Evolutionary conservation across 148 eudicot species (phyloP).

Genomic region (Diospyros kaki): DNA sequence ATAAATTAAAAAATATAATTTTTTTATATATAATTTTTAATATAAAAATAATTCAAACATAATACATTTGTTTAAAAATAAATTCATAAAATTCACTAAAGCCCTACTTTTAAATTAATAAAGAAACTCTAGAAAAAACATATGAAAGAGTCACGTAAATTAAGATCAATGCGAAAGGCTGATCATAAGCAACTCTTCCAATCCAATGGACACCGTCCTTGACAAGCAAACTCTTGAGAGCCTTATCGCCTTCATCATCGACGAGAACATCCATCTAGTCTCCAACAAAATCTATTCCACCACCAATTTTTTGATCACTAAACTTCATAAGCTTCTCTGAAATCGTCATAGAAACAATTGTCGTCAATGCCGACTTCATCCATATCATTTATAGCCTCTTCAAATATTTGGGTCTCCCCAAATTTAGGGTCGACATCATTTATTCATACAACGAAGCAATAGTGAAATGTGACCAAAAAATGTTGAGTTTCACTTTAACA

Average conservation of each 20-base stretch:
- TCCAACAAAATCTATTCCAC: constrained; percentile 42
- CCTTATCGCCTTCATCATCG: constrained; percentile 27
- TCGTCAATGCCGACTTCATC: constrained; percentile 29
- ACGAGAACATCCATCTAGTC: constrained; percentile 38
- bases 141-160: constrained; percentile 30
- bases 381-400: constrained; percentile 53
- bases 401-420: constrained; percentile 54
- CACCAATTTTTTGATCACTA: constrained; percentile 25
- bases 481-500: constrained; percentile 70
- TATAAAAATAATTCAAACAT: too few species aligned
- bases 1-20: too few species aligned
- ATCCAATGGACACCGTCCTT: constrained; percentile 42
- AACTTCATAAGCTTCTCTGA: constrained; percentile 31
- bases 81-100: too few species aligned
- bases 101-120: constrained; percentile 28
- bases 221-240: constrained; percentile 26
- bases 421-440: constrained; percentile 55
- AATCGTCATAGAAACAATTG: constrained; percentile 16
- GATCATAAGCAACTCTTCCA: constrained; percentile 48
- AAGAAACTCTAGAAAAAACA: constrained; percentile 34
- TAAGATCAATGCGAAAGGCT: constrained; percentile 37
- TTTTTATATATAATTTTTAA: too few species aligned
- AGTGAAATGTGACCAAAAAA: constrained; percentile 41
- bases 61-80: too few species aligned
- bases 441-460: constrained; percentile 53